These are phyloP conservation scores for Chimonanthus praecox DNA, from an alignment of 164 flowering plant genomes.

Conservation along the genomic window DNA sequence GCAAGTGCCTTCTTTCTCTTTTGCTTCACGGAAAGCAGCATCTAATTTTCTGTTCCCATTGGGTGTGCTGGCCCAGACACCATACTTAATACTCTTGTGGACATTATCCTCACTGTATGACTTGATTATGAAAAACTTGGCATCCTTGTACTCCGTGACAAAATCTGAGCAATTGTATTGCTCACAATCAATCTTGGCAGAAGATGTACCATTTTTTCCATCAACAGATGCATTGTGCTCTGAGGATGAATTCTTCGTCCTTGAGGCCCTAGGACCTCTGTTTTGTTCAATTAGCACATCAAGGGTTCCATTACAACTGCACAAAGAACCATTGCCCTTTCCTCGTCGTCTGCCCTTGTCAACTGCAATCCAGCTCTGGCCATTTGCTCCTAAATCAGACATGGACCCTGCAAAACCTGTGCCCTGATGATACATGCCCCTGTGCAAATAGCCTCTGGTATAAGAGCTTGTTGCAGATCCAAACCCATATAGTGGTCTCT, in stretches of 20 bases:
- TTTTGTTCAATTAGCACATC: slow-evolving; percentile 75
- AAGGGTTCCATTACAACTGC: slow-evolving; percentile 47
- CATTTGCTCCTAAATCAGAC: slow-evolving; percentile 39
- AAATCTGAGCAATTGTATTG: slow-evolving; percentile 58
- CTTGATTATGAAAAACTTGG: slow-evolving; percentile 82
- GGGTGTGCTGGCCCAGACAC: slow-evolving; percentile 95
- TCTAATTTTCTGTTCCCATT: slow-evolving; percentile 83
- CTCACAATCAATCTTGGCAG: slow-evolving; percentile 26
- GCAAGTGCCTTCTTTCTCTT: slow-evolving; percentile 54
- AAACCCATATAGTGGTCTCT: slow-evolving; percentile 51
- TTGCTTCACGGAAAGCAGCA: slow-evolving; percentile 73
- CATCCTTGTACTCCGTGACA: slow-evolving; percentile 58
- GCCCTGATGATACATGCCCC: slow-evolving; percentile 39
- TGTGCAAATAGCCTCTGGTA: slow-evolving; percentile 35
- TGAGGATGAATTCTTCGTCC: slow-evolving; percentile 48
- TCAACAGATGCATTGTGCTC: slow-evolving; percentile 41
- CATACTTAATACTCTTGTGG: slow-evolving; percentile 88
- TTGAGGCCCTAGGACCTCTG: slow-evolving; percentile 85
- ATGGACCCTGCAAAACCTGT: slow-evolving; percentile 43
- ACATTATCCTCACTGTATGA: slow-evolving; percentile 94
- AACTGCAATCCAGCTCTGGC: slow-evolving; percentile 36
- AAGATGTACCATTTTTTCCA: slow-evolving; percentile 28
- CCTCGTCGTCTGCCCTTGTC: slow-evolving; percentile 62
- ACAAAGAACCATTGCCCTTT: slow-evolving; percentile 46
- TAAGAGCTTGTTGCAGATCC: slow-evolving; percentile 59